Conservation (phyloP, 768 basidiomycete species). For the Jaapia argillacea region DNA sequence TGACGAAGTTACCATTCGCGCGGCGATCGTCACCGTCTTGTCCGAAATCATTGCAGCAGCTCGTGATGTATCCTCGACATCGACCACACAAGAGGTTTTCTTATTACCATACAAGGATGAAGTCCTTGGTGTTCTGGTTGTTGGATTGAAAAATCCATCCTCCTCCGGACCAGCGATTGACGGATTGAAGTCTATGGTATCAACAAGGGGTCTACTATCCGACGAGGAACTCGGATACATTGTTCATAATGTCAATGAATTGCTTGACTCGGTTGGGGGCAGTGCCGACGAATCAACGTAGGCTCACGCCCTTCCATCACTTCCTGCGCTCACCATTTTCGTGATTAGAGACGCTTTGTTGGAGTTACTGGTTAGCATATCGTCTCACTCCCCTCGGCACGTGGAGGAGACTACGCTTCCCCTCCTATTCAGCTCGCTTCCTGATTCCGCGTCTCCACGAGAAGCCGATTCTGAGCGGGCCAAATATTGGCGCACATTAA, state of each 20-base stretch:
- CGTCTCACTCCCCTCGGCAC: conserved; percentile 47
- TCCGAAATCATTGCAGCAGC: conserved; percentile 52
- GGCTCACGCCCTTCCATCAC: conserved; percentile 21
- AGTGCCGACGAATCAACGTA: conserved; percentile 47
- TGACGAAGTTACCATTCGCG: conserved; percentile 55
- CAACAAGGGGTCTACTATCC: conserved; percentile 49
- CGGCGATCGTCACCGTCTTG: conserved; percentile 56
- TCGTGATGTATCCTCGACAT: conserved; percentile 27
- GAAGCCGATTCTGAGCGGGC: conserved; percentile 46
- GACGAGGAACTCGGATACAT: conserved; percentile 72
- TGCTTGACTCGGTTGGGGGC: conserved; percentile 42
- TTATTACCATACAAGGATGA: conserved; percentile 67
- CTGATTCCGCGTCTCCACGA: conserved; percentile 50
- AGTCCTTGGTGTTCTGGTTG: conserved; percentile 52
- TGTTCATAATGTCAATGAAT: conserved; percentile 65
- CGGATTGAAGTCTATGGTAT: conserved; percentile 57
- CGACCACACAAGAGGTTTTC: conserved; percentile 18
- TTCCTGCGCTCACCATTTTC: no score
- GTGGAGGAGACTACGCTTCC: conserved; percentile 74
- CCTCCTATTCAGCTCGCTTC: conserved; percentile 64
- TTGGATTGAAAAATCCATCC: conserved; percentile 41
- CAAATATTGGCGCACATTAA: conserved; percentile 58
- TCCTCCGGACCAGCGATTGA: conserved; percentile 52
- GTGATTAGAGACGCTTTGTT: conserved; percentile 44
- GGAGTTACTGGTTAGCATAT: conserved; percentile 52